A percentile compares a stretch with the other conserved stretches of the same genome.
These are phyloP conservation scores for Cucumis hystrix DNA, from an alignment of 306 rosid genomes.

Conservation along the genomic window DNA sequence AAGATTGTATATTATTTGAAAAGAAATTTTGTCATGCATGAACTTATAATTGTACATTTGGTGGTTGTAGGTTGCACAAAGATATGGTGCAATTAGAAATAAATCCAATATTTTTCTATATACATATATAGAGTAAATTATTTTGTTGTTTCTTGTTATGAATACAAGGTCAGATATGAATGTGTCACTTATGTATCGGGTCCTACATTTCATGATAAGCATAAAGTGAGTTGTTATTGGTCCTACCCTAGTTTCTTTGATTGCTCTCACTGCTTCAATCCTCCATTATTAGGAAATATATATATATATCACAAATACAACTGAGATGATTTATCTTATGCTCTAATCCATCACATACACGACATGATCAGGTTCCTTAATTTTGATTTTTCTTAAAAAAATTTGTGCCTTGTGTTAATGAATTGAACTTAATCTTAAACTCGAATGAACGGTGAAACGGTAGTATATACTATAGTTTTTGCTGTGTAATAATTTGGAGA, in stretches of 20 bases:
- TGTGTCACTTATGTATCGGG: background rate
- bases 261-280: background rate
- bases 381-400: background rate
- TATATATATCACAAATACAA: background rate
- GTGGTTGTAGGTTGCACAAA: too few species aligned
- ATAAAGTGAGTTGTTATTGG: background rate
- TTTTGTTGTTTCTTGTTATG: background rate
- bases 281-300: background rate
- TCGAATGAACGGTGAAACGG: background rate
- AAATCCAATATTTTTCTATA: too few species aligned
- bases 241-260: background rate
- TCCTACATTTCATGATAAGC: background rate
- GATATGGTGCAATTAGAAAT: too few species aligned
- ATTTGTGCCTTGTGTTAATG: background rate
- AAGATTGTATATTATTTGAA: too few species aligned
- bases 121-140: too few species aligned
- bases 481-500: too few species aligned
- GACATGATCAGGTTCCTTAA: too few species aligned
- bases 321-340: background rate
- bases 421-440: background rate
- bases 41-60: too few species aligned
- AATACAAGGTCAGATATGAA: background rate
- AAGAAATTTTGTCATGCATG: too few species aligned
- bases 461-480: too few species aligned
- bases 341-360: background rate